Percentiles rank a stretch among this genome's conserved stretches.
phyloP scores from a whole-genome alignment of 2,329 filamentous ascomycete species.

The Stagonosporopsis rhizophila region DNA sequence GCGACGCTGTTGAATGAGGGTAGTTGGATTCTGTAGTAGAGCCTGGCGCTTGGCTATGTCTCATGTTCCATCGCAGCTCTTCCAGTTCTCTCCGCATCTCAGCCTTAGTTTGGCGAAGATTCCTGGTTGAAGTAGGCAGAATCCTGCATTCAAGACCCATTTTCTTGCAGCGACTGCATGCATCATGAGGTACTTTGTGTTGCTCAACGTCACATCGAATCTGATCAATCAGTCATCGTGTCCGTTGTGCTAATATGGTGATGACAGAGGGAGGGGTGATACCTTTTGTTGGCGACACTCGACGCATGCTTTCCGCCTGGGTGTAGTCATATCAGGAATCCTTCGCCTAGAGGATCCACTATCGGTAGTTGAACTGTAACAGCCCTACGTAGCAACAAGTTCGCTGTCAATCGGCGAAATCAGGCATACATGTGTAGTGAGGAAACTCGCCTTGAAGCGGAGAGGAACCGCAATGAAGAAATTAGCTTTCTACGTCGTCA shows the following conservation, averaged over 20 bases:
- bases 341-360: slow-evolving; percentile 34
- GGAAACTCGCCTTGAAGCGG: slow-evolving; percentile 27
- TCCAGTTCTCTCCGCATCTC: slow-evolving; percentile 49
- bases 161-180: slow-evolving; percentile 46
- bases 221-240: slow-evolving; percentile 30
- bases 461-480: slow-evolving; percentile 27
- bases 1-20: slow-evolving; percentile 37
- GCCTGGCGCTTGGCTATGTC: slow-evolving; percentile 27
- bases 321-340: slow-evolving; percentile 40
- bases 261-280: slow-evolving; percentile 13
- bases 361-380: slow-evolving; percentile 21
- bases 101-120: slow-evolving; percentile 48
- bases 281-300: slow-evolving; percentile 50
- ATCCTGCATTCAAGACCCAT: slow-evolving; percentile 48
- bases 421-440: slow-evolving; percentile 33
- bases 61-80: slow-evolving; percentile 46
- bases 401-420: slow-evolving; percentile 37
- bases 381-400: slow-evolving; percentile 29
- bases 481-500: slow-evolving; percentile 44
- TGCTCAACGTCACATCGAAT: slow-evolving; percentile 50
- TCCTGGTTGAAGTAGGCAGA: slow-evolving; percentile 46
- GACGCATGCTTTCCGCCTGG: slow-evolving; percentile 47
- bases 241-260: slow-evolving; percentile 4
- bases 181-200: slow-evolving; percentile 46
- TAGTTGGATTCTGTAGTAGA: slow-evolving; percentile 33